These are phyloP conservation scores for Leccinum subrobustum DNA, from an alignment of 1,284 basidiomycete species.

Conservation along the genomic window DNA sequence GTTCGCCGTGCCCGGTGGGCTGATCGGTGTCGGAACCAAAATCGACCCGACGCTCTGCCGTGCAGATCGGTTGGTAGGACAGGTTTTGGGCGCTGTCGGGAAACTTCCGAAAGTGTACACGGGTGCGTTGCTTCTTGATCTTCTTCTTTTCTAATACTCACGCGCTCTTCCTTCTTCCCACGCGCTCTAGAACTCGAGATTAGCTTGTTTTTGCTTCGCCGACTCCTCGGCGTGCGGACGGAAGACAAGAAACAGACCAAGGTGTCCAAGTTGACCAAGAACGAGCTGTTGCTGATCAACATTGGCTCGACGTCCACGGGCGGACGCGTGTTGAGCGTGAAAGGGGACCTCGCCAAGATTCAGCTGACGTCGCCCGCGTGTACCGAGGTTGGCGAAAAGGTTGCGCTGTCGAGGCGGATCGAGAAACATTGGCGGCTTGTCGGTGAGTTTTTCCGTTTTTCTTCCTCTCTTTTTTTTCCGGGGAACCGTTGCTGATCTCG, in stretches of 20 bases:
- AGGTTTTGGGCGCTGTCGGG: conserved; percentile 93
- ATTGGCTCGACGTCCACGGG: conserved; percentile 94
- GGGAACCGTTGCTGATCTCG: not conserved
- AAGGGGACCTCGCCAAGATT: conserved; percentile 91
- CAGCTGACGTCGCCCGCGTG: conserved; percentile 90
- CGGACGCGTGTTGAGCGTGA: conserved; percentile 88
- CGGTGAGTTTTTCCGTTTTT: conserved; percentile 45
- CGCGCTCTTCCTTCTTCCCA: not conserved
- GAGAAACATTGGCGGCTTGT: conserved; percentile 97
- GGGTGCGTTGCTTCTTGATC: conserved; percentile 44
- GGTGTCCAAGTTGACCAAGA: conserved; percentile 89
- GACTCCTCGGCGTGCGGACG: conserved; percentile 95
- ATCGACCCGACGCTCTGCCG: conserved; percentile 97
- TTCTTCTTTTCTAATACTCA: not conserved
- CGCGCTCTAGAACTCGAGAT: conserved; percentile 76
- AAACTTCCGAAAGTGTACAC: conserved; percentile 93
- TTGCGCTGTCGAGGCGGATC: conserved; percentile 87
- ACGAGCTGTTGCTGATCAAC: conserved; percentile 92
- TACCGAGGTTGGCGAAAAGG: conserved; percentile 94
- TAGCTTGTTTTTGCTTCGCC: conserved; percentile 88
- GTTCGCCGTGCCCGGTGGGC: conserved; percentile 95
- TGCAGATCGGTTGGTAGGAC: conserved; percentile 95
- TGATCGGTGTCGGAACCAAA: conserved; percentile 97
- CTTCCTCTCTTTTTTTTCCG: not conserved
- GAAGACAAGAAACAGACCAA: conserved; percentile 99